Evolutionary conservation across 2,329 filamentous ascomycete species (phyloP), one percentile per base, ranked within the genome.

Genomic region (Coniochaeta sp.): DNA sequence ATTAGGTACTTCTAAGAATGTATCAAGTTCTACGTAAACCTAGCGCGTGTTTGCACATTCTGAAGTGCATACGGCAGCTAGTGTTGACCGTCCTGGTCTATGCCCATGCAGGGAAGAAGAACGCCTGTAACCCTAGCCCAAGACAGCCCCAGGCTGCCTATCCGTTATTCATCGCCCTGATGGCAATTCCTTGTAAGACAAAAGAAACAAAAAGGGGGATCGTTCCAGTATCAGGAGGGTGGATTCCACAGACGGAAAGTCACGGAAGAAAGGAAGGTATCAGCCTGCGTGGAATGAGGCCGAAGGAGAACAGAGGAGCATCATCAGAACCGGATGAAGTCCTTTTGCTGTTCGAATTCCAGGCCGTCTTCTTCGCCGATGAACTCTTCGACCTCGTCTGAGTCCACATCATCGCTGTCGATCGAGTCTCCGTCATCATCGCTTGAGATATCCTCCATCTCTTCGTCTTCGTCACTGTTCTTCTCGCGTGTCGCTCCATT

Each of bases 381-480:
- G 67, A 87, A 86, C 71, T 89, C 86, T 68, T 88, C 86, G 62
- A 88, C 80, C 64, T 84, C 85, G 70, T 92, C 90, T 59, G 89
- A 93, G 74, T 93, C 89, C 68, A 90, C 83, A 71, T 93, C 90
- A 71, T 93, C 88, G 70, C 86, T 89, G 71, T 88, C 85, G 65
- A 86, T 85, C 64, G 77, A 78, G 63, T 87, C 81, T 58, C 82
- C 81, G 64, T 89, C 89, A 38, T 57, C 54, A 22, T 57, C 54
- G 78, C 89, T 93, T 61, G 90, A 92, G 57, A 90, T 67, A 69
- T 95, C 90, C 69, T 81, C 87, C 71, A 81, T 80, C 64, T 83
- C 79, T 52, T 82, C 80, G 61, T 83, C 79, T 57, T 75, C 74
- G 58, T 75, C 74, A 38, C 63, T 69, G 60, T 69, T 69, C 59